Conservation (phyloP, 305 asterid species). For the Solanum hybrid region DNA sequence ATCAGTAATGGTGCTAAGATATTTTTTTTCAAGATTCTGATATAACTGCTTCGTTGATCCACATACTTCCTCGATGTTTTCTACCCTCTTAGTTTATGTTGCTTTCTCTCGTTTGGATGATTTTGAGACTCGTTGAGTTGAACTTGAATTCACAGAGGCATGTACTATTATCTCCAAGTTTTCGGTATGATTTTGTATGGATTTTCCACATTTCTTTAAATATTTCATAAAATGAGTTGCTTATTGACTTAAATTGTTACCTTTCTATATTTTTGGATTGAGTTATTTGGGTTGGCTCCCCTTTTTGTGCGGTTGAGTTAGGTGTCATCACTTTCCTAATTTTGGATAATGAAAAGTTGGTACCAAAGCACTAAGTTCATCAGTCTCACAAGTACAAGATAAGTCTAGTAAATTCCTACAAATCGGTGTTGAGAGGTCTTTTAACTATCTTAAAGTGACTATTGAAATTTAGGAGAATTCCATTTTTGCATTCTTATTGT, state of each 20-base stretch:
- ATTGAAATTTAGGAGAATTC: too few relatives aligned
- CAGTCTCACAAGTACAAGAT: too few relatives aligned
- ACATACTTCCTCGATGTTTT: not conserved
- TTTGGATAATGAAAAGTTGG: too few relatives aligned
- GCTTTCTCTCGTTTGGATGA: not conserved
- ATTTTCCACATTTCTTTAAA: not conserved
- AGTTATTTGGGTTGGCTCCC: not conserved
- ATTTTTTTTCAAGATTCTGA: not conserved
- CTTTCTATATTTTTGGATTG: not conserved
- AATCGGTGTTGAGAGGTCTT: too few relatives aligned
- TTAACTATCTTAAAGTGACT: too few relatives aligned
- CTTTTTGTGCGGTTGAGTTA: not conserved
- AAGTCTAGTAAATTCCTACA: too few relatives aligned
- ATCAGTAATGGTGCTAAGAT: too few relatives aligned
- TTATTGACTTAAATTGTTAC: not conserved
- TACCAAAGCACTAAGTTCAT: not conserved
- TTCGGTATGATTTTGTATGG: not conserved
- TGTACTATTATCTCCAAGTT: not conserved
- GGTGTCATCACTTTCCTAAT: not conserved
- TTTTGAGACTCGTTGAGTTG: not conserved
- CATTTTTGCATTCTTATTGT: too few relatives aligned
- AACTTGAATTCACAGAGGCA: not conserved
- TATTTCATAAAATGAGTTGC: not conserved
- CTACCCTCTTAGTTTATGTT: not conserved
- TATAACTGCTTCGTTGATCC: too few relatives aligned